Evolutionary conservation across 352 stramenopile genomes (phyloP).

Genomic region (Pythium phragmiticola): DNA sequence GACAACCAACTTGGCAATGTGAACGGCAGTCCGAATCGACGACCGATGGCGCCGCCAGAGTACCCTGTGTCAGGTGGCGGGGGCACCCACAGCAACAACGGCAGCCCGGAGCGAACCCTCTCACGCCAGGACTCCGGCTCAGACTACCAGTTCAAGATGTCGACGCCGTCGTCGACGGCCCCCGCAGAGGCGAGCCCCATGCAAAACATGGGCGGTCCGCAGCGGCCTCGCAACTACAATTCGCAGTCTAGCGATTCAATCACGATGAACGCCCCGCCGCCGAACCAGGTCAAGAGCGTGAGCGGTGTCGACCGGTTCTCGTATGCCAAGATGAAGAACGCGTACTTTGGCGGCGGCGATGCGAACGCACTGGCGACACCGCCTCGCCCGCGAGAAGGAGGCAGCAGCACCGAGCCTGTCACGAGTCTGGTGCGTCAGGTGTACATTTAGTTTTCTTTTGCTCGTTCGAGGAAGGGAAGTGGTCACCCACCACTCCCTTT

Average conservation of each 20-base stretch:
- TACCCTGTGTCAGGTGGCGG: constrained; percentile 14
- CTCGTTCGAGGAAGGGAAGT: too few relatives aligned
- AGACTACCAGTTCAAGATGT: constrained; percentile 26
- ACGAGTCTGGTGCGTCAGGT: constrained; percentile 30
- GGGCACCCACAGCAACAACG: constrained; percentile 34
- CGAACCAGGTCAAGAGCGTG: constrained; percentile 20
- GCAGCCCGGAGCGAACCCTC: constrained; percentile 36
- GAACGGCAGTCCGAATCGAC: constrained; percentile 18
- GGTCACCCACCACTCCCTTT: background rate
- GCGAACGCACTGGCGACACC: constrained; percentile 21
- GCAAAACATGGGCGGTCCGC: constrained; percentile 2
- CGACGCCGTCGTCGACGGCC: background rate
- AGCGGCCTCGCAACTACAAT: constrained; percentile 14
- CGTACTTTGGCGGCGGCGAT: constrained; percentile 27
- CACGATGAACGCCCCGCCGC: constrained; percentile 4
- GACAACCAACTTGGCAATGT: constrained; percentile 45
- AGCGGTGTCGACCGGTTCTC: constrained; percentile 33
- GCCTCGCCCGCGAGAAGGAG: constrained; percentile 19
- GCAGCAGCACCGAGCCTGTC: constrained; percentile 18
- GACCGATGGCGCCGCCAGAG: constrained; percentile 18
- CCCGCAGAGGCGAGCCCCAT: constrained; percentile 17
- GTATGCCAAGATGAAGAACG: constrained; percentile 32
- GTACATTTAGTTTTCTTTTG: constrained; percentile 19
- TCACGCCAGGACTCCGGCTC: constrained; percentile 14
- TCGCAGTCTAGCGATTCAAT: constrained; percentile 15